These are phyloP conservation scores for Metschnikowia matae DNA, from an alignment of 805 yeast genomes.

Conservation along the genomic window DNA sequence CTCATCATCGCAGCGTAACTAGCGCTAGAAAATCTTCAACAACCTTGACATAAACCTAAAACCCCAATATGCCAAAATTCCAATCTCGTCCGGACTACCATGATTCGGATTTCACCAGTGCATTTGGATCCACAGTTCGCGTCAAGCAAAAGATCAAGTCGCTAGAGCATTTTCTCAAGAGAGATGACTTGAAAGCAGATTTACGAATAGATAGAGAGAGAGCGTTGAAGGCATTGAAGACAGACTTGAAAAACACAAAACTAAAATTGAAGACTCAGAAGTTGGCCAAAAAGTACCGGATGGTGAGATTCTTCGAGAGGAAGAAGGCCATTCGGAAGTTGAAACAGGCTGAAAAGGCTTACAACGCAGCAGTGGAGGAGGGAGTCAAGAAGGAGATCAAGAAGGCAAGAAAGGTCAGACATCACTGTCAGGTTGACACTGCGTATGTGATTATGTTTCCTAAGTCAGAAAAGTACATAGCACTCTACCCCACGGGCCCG, in stretches of 20 bases:
- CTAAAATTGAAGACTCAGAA: constrained; percentile 43
- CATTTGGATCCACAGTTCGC: constrained; percentile 17
- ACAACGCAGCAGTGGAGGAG: constrained; percentile 31
- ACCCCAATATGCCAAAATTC: constrained; percentile 9
- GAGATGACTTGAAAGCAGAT: constrained; percentile 59
- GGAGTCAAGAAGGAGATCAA: constrained; percentile 37
- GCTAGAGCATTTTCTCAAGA: constrained; percentile 63
- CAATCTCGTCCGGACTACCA: constrained; percentile 9
- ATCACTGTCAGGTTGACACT: constrained; percentile 61
- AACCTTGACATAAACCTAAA: background rate
- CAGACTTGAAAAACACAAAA: constrained; percentile 52
- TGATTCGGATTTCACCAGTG: constrained; percentile 16
- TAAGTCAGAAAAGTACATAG: constrained; percentile 69
- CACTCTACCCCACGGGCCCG: constrained; percentile 57
- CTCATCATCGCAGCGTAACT: constrained; percentile 3
- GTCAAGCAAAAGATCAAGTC: constrained; percentile 86
- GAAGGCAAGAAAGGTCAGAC: constrained; percentile 46
- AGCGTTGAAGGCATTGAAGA: constrained; percentile 59
- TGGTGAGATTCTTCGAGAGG: constrained; percentile 87
- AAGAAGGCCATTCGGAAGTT: constrained; percentile 77
- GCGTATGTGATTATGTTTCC: constrained; percentile 80
- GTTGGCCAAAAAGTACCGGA: constrained; percentile 74
- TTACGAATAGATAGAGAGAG: constrained; percentile 70
- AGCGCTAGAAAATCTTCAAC: background rate
- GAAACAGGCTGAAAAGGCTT: constrained; percentile 45